phyloP scores from a whole-genome alignment of 208 protist species.

The Wallacemonas sp. region DNA sequence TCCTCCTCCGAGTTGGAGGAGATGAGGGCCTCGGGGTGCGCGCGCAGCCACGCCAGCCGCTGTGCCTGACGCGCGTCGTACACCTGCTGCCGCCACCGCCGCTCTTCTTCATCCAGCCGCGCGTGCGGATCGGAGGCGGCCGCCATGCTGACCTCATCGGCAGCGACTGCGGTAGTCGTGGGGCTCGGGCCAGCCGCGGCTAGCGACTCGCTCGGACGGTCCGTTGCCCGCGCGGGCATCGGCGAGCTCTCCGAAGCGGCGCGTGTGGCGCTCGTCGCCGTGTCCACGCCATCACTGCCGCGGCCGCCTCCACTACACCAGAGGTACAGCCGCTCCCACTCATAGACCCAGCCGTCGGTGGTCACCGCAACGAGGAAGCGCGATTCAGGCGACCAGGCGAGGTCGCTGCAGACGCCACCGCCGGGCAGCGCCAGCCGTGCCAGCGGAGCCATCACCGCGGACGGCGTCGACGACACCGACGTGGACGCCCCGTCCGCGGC shows the following conservation, averaged over 20 bases:
- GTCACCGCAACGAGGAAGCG: constrained; percentile 58
- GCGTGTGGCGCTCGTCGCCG: too few species aligned
- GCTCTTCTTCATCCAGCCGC: constrained; percentile 25
- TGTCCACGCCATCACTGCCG: too few species aligned
- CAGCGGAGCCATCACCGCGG: constrained; percentile 16
- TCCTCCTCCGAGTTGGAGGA: constrained; percentile 12
- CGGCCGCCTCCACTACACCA: neutral
- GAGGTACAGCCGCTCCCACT: constrained; percentile 61
- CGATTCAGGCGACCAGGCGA: constrained; percentile 59
- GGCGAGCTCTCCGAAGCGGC: too few species aligned
- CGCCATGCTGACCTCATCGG: neutral
- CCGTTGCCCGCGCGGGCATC: too few species aligned
- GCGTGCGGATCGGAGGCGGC: neutral
- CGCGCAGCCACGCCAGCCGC: constrained; percentile 10
- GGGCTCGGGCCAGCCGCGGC: too few species aligned
- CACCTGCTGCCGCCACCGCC: constrained; percentile 15
- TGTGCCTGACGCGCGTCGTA: constrained; percentile 13
- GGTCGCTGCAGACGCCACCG: constrained; percentile 48
- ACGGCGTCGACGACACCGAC: neutral
- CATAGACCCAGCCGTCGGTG: constrained; percentile 53
- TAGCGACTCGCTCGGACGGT: too few species aligned
- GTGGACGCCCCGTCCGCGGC: neutral
- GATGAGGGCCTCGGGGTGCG: constrained; percentile 6
- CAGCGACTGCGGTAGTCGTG: too few species aligned
- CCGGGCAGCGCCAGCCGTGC: constrained; percentile 55